Evolutionary conservation across 2,329 filamentous ascomycete species (phyloP), one percentile per base, ranked within the genome.

Genomic region (Phaeophleospora eucalypticola): DNA sequence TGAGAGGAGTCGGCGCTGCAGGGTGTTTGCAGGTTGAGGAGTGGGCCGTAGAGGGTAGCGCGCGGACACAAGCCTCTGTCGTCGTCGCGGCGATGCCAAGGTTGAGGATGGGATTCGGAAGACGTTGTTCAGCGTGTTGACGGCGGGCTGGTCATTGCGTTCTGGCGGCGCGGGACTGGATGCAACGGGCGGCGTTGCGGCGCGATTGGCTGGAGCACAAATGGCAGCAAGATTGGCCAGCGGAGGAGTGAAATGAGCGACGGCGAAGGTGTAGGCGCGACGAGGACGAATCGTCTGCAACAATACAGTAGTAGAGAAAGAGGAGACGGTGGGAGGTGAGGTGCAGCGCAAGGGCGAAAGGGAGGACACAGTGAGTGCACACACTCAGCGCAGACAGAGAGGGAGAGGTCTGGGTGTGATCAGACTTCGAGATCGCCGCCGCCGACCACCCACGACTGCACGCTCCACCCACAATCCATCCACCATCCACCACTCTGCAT

Each of bases 211-310:
- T 42, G 37, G 36, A 29, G 38, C 6, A 19, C 20, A 38, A 39
- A 41, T 41, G 27, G 45, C 19, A 18, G 16, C 18, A 34, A 46
- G 39, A 19, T 21, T 45, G 48, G 17, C 15, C 15, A n/a, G 35
- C 33, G 41, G 24, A 43, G 20, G 38, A 29, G n/a, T 21, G 48
- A 50, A 50, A 50, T 50, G 43, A 50, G 40, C 12, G 48, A 42
- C 34, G 36, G 12, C 36, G 43, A 46, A 44, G 44, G 18, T 33
- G 24, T 39, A 34, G 20, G 18, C 24, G 24, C 24, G 24, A 6
- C 7, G 24, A 12, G 7, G 24, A 21, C 43, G 43, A 45, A 39
- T 45, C 24, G 43, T 37, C 42, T 37, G 15, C 33, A 36, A 19
- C 14, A 20, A 19, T 7, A 15, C 7, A 15, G 14, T 38, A 17